Evolutionary conservation across 139 green algal genomes (phyloP).

Genomic region (Chlorella sp.): DNA sequence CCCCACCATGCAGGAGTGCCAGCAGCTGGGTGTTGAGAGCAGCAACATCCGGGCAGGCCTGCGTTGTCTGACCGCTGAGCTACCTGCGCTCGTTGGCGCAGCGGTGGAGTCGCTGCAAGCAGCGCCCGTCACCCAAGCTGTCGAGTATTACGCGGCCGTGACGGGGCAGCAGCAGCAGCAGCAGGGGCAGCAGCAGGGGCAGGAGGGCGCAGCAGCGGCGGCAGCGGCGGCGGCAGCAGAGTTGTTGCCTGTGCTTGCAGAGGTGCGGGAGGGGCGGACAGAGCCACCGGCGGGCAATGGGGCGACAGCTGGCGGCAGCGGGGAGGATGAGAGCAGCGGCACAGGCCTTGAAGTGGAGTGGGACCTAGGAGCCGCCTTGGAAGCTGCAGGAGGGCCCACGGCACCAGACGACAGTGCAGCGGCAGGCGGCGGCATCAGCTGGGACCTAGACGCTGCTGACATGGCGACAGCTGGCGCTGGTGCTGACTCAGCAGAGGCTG

Average conservation of each 20-base stretch:
- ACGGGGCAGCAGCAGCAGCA: neutral
- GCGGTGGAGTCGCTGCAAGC: constrained; percentile 45
- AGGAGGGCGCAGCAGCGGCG: constrained; percentile 19
- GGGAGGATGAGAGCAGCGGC: neutral
- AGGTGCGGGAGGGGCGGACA: constrained; percentile 50
- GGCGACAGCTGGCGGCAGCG: neutral
- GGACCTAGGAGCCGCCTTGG: constrained; percentile 15
- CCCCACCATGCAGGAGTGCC: constrained; percentile 57
- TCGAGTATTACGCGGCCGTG: constrained; percentile 52
- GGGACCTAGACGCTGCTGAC: constrained; percentile 32
- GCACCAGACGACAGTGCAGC: neutral
- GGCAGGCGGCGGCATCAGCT: constrained; percentile 33
- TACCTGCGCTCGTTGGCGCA: constrained; percentile 52
- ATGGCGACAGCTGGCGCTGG: neutral
- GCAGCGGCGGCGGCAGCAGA: neutral
- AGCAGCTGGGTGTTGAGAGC: constrained; percentile 56
- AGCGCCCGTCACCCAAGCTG: neutral
- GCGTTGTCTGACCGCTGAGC: constrained; percentile 49
- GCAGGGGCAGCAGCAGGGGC: constrained; percentile 26
- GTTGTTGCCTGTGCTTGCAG: constrained; percentile 46
- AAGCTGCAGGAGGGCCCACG: constrained; percentile 4
- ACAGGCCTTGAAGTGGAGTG: constrained; percentile 3
- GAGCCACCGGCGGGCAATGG: neutral
- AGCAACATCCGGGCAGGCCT: constrained; percentile 55
- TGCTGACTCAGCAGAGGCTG: neutral